These are phyloP conservation scores for Knoxdaviesia proteae DNA, from an alignment of 2,329 filamentous ascomycete genomes.

Conservation along the genomic window DNA sequence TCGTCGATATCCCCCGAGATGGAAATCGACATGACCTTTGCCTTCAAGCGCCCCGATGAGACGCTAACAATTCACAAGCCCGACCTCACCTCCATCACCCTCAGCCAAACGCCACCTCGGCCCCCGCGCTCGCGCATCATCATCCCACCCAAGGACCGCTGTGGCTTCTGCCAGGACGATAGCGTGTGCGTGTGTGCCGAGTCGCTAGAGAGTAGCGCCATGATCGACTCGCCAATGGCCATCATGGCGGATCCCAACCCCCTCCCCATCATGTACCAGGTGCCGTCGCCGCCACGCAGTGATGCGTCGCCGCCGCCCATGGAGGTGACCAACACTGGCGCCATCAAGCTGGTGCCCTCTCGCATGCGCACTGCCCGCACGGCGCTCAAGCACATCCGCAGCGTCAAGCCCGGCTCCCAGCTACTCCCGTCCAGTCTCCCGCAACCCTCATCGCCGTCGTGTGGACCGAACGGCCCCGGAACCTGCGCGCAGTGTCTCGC, in stretches of 20 bases:
- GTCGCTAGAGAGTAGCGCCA: constrained; percentile 7
- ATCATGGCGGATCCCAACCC: constrained; percentile 19
- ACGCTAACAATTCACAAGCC: constrained; percentile 4
- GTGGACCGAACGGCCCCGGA: constrained; percentile 50
- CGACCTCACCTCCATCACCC: constrained; percentile 1
- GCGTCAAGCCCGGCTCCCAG: constrained; percentile 10
- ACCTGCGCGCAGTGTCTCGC: constrained; percentile 59
- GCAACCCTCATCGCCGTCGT: constrained; percentile 16
- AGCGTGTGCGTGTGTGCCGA: constrained; percentile 71
- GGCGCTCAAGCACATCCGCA: constrained; percentile 9
- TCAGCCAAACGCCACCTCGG: constrained; percentile 10
- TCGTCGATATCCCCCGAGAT: constrained; percentile 14
- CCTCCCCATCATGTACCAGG: constrained; percentile 24
- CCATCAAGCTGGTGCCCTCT: constrained; percentile 32
- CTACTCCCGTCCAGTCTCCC: constrained; percentile 10
- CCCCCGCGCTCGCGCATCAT: constrained; percentile 12
- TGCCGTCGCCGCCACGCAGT: constrained; percentile 38
- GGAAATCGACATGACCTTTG: constrained; percentile 48
- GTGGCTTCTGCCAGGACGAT: constrained; percentile 66
- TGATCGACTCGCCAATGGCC: constrained; percentile 9
- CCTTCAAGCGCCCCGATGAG: constrained; percentile 4
- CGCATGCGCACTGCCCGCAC: constrained; percentile 2
- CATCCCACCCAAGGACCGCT: constrained; percentile 40
- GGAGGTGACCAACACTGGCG: constrained; percentile 37
- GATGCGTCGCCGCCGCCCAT: constrained; percentile 32